Base-by-base conservation (phyloP, 495 filamentous ascomycete genomes). In the Beverwykella pulmonaria region DNA sequence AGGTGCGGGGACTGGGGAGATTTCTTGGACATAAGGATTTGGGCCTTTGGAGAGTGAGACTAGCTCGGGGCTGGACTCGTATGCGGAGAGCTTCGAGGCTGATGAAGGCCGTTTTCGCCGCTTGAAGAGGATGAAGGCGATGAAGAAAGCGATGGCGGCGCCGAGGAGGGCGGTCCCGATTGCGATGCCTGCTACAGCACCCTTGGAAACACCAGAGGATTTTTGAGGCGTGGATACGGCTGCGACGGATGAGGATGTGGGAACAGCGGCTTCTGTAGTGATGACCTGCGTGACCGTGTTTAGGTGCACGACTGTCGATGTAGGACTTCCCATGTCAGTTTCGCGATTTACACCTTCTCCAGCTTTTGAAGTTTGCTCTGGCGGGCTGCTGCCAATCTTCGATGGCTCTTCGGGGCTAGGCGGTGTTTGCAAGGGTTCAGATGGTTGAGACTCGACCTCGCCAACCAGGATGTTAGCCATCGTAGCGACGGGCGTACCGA, bases 121-220 rank as follows among this genome's bases (percentile, higher is more conserved):
- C 26, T 61, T 65, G 67, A 69, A 65, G 15, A 69, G 34, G 23
- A 69, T 27, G 36, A 69, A 69, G 23, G 61, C 60, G 22, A 59
- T 36, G 8, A 59, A 12, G 23, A 69, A 65, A 10, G 67, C 67
- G 17, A 69, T 65, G 26, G 61, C 61, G 1, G 67, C 67, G 17
- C 67, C 67, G 29, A 61, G 26, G 41, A 69, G 53, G 6, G 67
- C 67, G 12, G 61, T 69, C 32, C 39, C 61, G 5, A 69, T 69
- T 19, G 67, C 67, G 29, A 69, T 65, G 4, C 67, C 67, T 1
- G 61, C 67, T 4, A 61, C 67, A 17, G 67, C 67, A 19, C 67
- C 67, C 27, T 59, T 64, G 30, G 59, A 58, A 0, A 69, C 66
- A 22, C 66, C 65, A 56, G 62, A 12, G 10, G 63, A 66, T 27